Conservation (phyloP, 1,139 yeast species). For the Meyerozyma guilliermondii region DNA sequence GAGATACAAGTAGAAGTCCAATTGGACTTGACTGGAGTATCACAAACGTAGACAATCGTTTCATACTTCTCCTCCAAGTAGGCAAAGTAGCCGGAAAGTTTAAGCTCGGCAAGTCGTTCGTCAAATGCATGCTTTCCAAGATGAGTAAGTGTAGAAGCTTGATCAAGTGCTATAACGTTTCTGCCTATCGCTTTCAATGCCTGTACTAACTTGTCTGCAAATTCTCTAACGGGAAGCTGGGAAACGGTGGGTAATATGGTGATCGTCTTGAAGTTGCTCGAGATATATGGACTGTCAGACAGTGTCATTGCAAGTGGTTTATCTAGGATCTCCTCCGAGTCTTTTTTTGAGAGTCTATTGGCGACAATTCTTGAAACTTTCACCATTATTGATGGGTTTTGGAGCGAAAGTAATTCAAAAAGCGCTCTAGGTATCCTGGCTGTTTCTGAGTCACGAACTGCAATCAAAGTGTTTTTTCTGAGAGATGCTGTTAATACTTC, state of each 20-base stretch:
- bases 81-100: slow-evolving; percentile 84
- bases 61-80: slow-evolving; percentile 87
- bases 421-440: slow-evolving; percentile 89
- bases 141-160: slow-evolving; percentile 72
- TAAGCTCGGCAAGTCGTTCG: slow-evolving; percentile 69
- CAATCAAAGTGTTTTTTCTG: slow-evolving; percentile 70
- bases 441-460: slow-evolving; percentile 89
- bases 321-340: not conserved
- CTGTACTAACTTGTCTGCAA: slow-evolving; percentile 66
- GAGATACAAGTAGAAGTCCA: slow-evolving; percentile 94
- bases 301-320: slow-evolving; percentile 14
- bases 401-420: slow-evolving; percentile 77
- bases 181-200: slow-evolving; percentile 73
- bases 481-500: slow-evolving; percentile 85
- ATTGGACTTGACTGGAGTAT: slow-evolving; percentile 72
- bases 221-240: slow-evolving; percentile 81
- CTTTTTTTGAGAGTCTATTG: slow-evolving; percentile 31
- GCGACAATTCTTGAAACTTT: slow-evolving; percentile 89
- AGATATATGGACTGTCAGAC: slow-evolving; percentile 25
- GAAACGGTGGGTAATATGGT: slow-evolving; percentile 75
- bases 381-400: slow-evolving; percentile 86
- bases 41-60: slow-evolving; percentile 84
- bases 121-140: slow-evolving; percentile 93
- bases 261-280: slow-evolving; percentile 67
- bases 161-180: slow-evolving; percentile 72